Evolutionary conservation across 2,329 filamentous ascomycete genomes (phyloP).

Genomic region (Cadophora sp.): DNA sequence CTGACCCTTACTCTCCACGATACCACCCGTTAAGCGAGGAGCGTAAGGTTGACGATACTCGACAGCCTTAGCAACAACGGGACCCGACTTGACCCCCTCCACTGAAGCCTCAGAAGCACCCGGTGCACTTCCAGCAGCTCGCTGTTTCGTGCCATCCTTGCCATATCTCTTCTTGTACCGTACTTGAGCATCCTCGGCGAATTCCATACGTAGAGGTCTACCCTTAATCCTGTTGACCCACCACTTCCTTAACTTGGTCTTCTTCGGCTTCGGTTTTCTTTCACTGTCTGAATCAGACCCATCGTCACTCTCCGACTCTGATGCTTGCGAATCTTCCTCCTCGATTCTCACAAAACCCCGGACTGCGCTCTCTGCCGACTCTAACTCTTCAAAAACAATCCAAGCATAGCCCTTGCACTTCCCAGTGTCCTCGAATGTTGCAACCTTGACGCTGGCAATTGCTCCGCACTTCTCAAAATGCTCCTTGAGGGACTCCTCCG

Average conservation of each 20-base stretch:
- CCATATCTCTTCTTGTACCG: conserved; percentile 95
- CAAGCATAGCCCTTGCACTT: conserved; percentile 99
- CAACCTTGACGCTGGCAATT: conserved; percentile 83
- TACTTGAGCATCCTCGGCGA: conserved; percentile 87
- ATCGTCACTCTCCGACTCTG: conserved; percentile 39
- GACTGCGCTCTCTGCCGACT: conserved; percentile 77
- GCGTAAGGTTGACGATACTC: conserved; percentile 54
- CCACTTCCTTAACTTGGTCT: conserved; percentile 72
- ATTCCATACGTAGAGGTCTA: conserved; percentile 84
- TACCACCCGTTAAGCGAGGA: conserved; percentile 76
- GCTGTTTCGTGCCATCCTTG: conserved; percentile 64
- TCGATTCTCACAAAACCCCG: conserved; percentile 79
- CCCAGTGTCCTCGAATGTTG: conserved; percentile 94
- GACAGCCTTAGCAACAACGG: conserved; percentile 47
- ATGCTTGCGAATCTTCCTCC: conserved; percentile 51
- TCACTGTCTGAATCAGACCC: conserved; percentile 44
- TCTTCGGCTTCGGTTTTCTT: conserved; percentile 62
- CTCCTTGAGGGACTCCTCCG: conserved; percentile 78
- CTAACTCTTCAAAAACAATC: conserved; percentile 86
- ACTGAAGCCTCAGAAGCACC: conserved; percentile 36
- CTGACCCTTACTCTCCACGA: conserved; percentile 79
- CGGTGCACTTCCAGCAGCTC: conserved; percentile 20
- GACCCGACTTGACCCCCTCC: conserved; percentile 35
- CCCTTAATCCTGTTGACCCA: conserved; percentile 87
- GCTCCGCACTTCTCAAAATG: conserved; percentile 88